Evolutionary conservation across 176 grass and related monocot genomes (phyloP), one percentile per base, ranked within the genome.

Genomic region (Triticum urartu): DNA sequence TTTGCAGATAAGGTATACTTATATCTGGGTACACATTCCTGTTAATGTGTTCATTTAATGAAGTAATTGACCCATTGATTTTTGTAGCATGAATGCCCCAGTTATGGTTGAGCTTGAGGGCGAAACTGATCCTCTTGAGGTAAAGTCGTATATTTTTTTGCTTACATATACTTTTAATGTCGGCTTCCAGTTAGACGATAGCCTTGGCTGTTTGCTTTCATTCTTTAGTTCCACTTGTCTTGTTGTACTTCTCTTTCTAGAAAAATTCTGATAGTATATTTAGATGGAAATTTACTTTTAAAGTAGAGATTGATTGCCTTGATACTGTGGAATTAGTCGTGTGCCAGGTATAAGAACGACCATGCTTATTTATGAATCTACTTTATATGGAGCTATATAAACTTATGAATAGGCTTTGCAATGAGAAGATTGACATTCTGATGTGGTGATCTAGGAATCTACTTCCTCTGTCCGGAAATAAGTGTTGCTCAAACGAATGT

Each of bases 41-140:
- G 43, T 60, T n/a, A 43, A 79, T 38, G 20, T 48, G 43, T 42
- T 87, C 6, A 24, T 81, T 18, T 6, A 43, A 17, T 28, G 0
- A 35, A 67, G 9, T 81, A 77, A 64, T 72, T 88, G 36, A 80
- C 36, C 13, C 21, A 40, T 10, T 78, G 30, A 64, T 84, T 12
- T 80, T 64, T 69, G 52, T 78, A 98, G 95, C 74, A 98, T 98
- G 95, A 98, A 98, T 88, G 95, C 95, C 76, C 95, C 95, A 62
- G 91, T 98, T 21, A 94, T 98, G 95, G 93, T 98, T 67, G 93
- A 98, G 81, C 91, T 98, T 75, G 93, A 95, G 78, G 93, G 95
- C 17, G 92, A 97, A 90, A 97, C 92, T 82, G 92, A 97, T 86
- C 95, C 95, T 52, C 79, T 98, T 56, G 95, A 98, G 95, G 91